Evolutionary conservation across 2,329 filamentous ascomycete genomes (phyloP).

Genomic region (Sclerotinia trifoliorum): DNA sequence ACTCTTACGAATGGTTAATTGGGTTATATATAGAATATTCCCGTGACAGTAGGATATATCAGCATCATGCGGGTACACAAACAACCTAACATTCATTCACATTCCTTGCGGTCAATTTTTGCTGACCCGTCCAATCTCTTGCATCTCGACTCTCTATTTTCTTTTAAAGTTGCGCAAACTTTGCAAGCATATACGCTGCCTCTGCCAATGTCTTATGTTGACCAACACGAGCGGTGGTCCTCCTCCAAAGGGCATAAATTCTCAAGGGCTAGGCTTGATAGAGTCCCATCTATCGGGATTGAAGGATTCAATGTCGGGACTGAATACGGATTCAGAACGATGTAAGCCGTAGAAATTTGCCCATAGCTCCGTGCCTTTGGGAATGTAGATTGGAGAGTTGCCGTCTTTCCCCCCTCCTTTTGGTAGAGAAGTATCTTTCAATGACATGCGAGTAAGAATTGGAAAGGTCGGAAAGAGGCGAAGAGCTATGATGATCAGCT

Average conservation of each 20-base stretch:
- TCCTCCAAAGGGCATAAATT: slow-evolving; percentile 64
- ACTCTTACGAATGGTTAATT: too few relatives aligned
- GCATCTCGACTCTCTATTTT: slow-evolving; percentile 19
- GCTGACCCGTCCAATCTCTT: slow-evolving; percentile 11
- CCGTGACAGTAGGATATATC: neutral
- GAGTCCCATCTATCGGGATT: slow-evolving; percentile 67
- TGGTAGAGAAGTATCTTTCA: slow-evolving; percentile 24
- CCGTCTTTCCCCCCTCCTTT: slow-evolving; percentile 26
- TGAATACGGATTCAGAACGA: slow-evolving; percentile 53
- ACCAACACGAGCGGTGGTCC: slow-evolving; percentile 68
- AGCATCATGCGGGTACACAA: neutral
- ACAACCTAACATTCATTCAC: slow-evolving; percentile 16
- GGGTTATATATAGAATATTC: too few relatives aligned
- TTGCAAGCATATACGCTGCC: slow-evolving; percentile 23
- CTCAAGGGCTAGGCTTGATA: slow-evolving; percentile 66
- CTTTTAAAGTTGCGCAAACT: slow-evolving; percentile 22
- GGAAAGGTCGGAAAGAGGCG: slow-evolving; percentile 34
- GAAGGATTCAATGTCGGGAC: slow-evolving; percentile 66
- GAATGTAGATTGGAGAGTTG: slow-evolving; percentile 24
- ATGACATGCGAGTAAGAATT: slow-evolving; percentile 20
- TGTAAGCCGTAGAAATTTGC: slow-evolving; percentile 13
- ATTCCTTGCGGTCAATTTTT: slow-evolving; percentile 21
- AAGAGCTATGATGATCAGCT: slow-evolving; percentile 13
- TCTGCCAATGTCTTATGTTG: slow-evolving; percentile 26
- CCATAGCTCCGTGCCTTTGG: slow-evolving; percentile 17